These are phyloP conservation scores for Chlamydomonas asymmetrica DNA, from an alignment of 139 green algal species.

Conservation along the genomic window DNA sequence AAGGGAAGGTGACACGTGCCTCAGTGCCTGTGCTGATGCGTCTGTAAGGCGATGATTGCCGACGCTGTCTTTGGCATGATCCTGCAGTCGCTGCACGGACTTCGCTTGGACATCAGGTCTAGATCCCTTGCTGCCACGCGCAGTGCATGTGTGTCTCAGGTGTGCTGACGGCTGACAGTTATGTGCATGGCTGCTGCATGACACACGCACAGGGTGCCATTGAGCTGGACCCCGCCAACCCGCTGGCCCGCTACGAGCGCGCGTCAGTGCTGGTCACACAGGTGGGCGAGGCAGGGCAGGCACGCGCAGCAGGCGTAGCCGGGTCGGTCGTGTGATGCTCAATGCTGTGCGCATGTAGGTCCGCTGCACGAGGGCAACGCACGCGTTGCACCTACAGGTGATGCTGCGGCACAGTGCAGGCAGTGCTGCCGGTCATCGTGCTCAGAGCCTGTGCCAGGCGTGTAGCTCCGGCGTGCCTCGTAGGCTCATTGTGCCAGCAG, in stretches of 20 bases:
- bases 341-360: not conserved
- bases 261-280: slow-evolving; percentile 74
- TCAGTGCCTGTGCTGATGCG: no score
- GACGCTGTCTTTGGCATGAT: no score
- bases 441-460: not conserved
- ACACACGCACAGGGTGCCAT: slow-evolving; percentile 73
- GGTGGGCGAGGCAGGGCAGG: not conserved
- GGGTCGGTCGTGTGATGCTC: not conserved
- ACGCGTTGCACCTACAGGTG: slow-evolving; percentile 3
- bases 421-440: not conserved
- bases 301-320: not conserved
- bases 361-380: not conserved
- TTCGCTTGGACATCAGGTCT: no score
- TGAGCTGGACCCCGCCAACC: slow-evolving; percentile 80
- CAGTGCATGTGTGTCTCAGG: no score
- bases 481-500: no score
- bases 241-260: slow-evolving; percentile 89
- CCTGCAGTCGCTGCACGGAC: no score
- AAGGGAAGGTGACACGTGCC: no score
- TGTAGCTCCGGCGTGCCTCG: no score
- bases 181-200: no score
- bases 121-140: no score
- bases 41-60: no score
- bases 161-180: no score
- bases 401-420: not conserved